phyloP scores from a whole-genome alignment of 1,284 basidiomycete species.

The Irpex sp. region DNA sequence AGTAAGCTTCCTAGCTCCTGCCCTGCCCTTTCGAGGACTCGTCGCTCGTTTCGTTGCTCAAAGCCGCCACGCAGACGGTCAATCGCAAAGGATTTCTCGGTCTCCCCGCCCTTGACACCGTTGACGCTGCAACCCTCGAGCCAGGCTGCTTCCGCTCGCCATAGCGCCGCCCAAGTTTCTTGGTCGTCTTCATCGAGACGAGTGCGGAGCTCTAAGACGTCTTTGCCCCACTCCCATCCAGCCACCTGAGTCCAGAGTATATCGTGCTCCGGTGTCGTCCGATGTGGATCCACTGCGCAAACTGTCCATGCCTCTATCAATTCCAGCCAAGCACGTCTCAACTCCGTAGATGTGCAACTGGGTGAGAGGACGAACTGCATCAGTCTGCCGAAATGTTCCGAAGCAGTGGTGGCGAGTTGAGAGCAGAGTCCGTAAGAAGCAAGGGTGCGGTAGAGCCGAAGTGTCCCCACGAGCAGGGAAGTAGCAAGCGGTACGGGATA shows the following conservation, averaged over 20 bases:
- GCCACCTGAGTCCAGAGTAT: constrained; percentile 86
- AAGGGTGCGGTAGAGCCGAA: constrained; percentile 66
- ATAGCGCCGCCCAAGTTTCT: constrained; percentile 43
- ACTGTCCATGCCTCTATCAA: constrained; percentile 73
- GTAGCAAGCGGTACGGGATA: constrained; percentile 41
- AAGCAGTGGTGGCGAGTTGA: constrained; percentile 60
- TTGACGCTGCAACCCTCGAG: constrained; percentile 75
- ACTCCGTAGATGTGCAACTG: constrained; percentile 29
- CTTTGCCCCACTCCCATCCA: constrained; percentile 72
- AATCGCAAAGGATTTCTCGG: constrained; percentile 46
- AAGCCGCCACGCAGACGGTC: constrained; percentile 37
- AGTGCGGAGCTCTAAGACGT: constrained; percentile 41
- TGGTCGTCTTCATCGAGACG: constrained; percentile 21
- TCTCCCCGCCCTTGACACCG: constrained; percentile 58
- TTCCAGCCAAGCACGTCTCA: constrained; percentile 46
- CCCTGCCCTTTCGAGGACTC: constrained; percentile 33
- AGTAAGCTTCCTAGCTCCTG: constrained; percentile 30
- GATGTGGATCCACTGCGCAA: constrained; percentile 87
- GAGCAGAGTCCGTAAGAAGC: constrained; percentile 79
- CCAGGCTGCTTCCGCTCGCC: constrained; percentile 63
- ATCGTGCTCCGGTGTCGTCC: constrained; percentile 82
- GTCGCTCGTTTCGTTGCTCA: constrained; percentile 34
- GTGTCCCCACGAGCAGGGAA: constrained; percentile 50
- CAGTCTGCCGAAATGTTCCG: constrained; percentile 48
- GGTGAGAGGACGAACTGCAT: constrained; percentile 40